Percentiles rank a stretch among this genome's conserved stretches.
Evolutionary conservation across 352 stramenopile genomes (phyloP).

Genomic region (Phytophthora boehmeriae): DNA sequence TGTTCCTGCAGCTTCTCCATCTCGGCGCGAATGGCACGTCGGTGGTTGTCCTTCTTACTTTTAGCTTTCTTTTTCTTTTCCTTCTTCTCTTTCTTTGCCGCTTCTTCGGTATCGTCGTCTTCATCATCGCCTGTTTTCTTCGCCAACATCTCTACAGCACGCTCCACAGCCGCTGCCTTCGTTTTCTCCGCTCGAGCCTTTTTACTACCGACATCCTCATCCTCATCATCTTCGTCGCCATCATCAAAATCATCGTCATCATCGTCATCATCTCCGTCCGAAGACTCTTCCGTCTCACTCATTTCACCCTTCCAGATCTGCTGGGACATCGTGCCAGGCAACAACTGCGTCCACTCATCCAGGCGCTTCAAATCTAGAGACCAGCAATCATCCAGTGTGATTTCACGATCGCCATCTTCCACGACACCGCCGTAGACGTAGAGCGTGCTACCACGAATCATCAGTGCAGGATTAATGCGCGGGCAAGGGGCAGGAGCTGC

Average conservation of each 20-base stretch:
- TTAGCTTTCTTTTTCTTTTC: conserved; percentile 71
- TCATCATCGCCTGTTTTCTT: conserved; percentile 41
- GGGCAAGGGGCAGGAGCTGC: conserved; percentile 60
- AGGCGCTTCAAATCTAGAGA: conserved; percentile 93
- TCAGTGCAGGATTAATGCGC: conserved; percentile 87
- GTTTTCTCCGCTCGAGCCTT: conserved; percentile 24
- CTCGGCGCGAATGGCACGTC: conserved; percentile 69
- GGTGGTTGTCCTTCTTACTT: conserved; percentile 69
- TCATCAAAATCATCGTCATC: conserved; percentile 67
- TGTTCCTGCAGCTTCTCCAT: conserved; percentile 88
- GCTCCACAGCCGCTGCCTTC: conserved; percentile 56
- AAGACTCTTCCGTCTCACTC: conserved; percentile 87
- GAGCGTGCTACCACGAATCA: conserved; percentile 89
- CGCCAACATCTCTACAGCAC: conserved; percentile 64
- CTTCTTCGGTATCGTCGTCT: conserved; percentile 29
- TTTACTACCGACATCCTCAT: conserved; percentile 18
- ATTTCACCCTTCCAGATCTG: conserved; percentile 92
- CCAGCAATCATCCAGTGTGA: conserved; percentile 97
- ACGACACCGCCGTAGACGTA: conserved; percentile 95
- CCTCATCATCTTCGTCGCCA: conserved; percentile 39
- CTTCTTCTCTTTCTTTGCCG: conserved; percentile 43
- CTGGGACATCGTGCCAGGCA: conserved; percentile 92
- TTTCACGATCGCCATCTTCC: conserved; percentile 93
- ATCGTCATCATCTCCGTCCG: conserved; percentile 79
- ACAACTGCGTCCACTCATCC: conserved; percentile 93